Conservation (phyloP, 2,329 filamentous ascomycete genomes). For the Trichoderma cornu-damae region DNA sequence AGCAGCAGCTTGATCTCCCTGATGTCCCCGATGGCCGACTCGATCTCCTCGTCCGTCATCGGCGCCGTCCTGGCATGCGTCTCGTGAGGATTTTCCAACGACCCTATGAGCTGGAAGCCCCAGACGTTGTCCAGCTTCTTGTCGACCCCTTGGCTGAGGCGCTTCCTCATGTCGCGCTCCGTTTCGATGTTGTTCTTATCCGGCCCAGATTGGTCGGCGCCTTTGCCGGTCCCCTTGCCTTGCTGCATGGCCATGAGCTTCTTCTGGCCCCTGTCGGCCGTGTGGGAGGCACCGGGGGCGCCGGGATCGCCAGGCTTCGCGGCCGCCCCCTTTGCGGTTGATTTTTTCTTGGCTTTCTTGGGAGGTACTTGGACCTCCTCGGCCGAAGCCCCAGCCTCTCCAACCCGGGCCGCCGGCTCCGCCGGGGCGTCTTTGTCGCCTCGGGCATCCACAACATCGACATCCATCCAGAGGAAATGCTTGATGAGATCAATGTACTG, state of each 20-base stretch:
- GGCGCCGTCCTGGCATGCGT: conserved; percentile 26
- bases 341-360: not conserved
- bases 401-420: not conserved
- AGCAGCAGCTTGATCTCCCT: conserved; percentile 28
- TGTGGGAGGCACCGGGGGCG: not conserved
- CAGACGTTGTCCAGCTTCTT: conserved; percentile 23
- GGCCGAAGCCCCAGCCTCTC: not conserved
- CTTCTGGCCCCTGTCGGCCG: not conserved
- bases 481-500: conserved; percentile 29
- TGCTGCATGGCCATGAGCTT: conserved; percentile 8
- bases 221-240: not conserved
- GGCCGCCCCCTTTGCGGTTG: not conserved
- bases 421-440: not conserved
- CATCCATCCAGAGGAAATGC: conserved; percentile 29
- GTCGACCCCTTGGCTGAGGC: conserved; percentile 26
- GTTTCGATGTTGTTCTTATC: conserved; percentile 30
- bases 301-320: not conserved
- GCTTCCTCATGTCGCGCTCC: conserved; percentile 28
- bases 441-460: not conserved
- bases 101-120: conserved; percentile 26
- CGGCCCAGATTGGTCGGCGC: conserved; percentile 20
- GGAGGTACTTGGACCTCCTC: not conserved
- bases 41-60: conserved; percentile 26
- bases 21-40: conserved; percentile 24
- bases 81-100: conserved; percentile 26